Conservation (phyloP, 2,329 filamentous ascomycete species). For the Epichloe sp. region DNA sequence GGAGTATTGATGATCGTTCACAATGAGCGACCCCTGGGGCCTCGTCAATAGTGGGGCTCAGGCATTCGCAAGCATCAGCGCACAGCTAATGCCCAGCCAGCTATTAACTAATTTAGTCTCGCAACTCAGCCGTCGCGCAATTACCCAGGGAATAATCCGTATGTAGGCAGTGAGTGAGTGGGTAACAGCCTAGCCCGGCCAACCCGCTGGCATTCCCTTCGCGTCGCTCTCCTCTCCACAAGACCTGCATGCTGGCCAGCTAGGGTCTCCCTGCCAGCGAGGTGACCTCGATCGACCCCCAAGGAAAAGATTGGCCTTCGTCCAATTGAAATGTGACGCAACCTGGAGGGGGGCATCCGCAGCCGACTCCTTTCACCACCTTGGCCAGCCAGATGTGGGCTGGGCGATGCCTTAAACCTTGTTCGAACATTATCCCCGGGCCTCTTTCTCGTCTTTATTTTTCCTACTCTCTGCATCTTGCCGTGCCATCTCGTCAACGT, state of each 20-base stretch:
- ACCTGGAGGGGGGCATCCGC: not conserved
- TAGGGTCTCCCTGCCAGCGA: slow-evolving; percentile 3
- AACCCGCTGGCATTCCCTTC: slow-evolving; percentile 7
- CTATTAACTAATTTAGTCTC: too few relatives aligned
- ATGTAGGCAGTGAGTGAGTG: too few relatives aligned
- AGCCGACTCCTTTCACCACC: not conserved
- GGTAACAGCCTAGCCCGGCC: not conserved
- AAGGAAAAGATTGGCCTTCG: not conserved
- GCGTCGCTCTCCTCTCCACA: not conserved
- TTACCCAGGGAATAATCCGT: too few relatives aligned
- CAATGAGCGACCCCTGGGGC: not conserved
- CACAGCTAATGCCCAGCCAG: not conserved
- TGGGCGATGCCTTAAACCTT: not conserved
- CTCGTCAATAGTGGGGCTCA: not conserved
- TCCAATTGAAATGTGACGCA: slow-evolving; percentile 1
- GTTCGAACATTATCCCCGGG: not conserved
- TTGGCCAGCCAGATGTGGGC: not conserved
- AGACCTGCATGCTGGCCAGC: not conserved
- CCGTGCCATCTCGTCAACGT: not conserved
- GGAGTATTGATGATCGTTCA: not conserved
- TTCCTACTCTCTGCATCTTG: not conserved
- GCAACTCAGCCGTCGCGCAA: too few relatives aligned
- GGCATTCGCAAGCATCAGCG: not conserved
- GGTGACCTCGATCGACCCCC: not conserved
- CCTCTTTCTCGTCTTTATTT: not conserved